Evolutionary conservation across 73 alveolate genomes (phyloP).

Genomic region (Symbiodinium pilosum): DNA sequence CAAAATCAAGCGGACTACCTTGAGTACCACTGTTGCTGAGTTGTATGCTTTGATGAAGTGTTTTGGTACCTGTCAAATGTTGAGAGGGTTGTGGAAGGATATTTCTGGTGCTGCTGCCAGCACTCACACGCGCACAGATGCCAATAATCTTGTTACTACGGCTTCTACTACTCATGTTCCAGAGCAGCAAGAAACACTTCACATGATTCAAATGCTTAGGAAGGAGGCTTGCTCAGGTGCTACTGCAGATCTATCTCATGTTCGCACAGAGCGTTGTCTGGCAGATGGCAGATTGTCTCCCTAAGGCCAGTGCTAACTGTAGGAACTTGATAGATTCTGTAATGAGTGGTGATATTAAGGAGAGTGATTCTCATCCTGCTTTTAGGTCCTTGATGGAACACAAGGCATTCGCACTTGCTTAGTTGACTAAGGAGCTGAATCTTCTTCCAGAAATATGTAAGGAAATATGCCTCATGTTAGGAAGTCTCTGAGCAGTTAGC

Average conservation of each 20-base stretch:
- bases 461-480: too few relatives aligned
- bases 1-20: background rate
- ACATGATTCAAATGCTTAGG: background rate
- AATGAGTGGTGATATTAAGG: background rate
- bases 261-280: background rate
- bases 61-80: background rate
- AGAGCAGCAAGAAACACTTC: slow-evolving; percentile 14
- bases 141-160: background rate
- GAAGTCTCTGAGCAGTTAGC: too few relatives aligned
- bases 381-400: background rate
- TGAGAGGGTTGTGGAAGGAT: background rate
- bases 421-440: background rate
- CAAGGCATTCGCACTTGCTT: background rate
- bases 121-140: background rate
- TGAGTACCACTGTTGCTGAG: slow-evolving; percentile 14
- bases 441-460: too few relatives aligned
- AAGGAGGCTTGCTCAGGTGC: background rate
- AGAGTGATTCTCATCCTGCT: slow-evolving; percentile 5
- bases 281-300: slow-evolving; percentile 6
- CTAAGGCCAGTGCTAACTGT: background rate
- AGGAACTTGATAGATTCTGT: background rate
- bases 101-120: background rate
- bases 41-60: slow-evolving; percentile 23
- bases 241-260: background rate
- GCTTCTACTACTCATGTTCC: background rate